Evolutionary conservation across 345 rosid species (phyloP).

Genomic region (Boechera divaricarpa): DNA sequence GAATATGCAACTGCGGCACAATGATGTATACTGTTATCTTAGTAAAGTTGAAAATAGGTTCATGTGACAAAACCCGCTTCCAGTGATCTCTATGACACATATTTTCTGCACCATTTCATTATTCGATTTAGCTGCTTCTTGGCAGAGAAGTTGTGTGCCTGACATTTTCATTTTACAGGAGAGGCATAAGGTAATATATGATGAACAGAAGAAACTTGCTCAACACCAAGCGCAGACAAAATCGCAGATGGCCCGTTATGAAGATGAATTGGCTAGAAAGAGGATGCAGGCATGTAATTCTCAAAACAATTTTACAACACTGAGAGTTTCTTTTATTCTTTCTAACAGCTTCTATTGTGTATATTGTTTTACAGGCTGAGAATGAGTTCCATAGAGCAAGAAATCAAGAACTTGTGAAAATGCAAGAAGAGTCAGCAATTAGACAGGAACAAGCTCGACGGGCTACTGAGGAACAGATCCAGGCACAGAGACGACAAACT

Average conservation of each 20-base stretch:
- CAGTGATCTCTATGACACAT: slow-evolving; percentile 25
- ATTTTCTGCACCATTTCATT: slow-evolving; percentile 20
- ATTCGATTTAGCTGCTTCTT: slow-evolving; percentile 14
- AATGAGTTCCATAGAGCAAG: slow-evolving; percentile 86
- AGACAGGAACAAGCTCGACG: slow-evolving; percentile 95
- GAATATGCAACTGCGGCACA: background rate
- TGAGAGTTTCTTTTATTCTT: slow-evolving; percentile 10
- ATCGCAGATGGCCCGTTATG: slow-evolving; percentile 98
- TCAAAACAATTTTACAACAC: background rate
- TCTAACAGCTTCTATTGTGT: slow-evolving; percentile 22
- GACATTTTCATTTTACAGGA: slow-evolving; percentile 63
- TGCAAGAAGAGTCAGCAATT: slow-evolving; percentile 91
- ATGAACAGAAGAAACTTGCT: slow-evolving; percentile 87
- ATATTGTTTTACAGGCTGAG: slow-evolving; percentile 65
- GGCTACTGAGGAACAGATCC: slow-evolving; percentile 98
- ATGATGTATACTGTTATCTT: background rate
- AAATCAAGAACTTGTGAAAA: slow-evolving; percentile 94
- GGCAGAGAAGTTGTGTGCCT: slow-evolving; percentile 24
- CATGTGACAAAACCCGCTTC: slow-evolving; percentile 13
- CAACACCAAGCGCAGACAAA: slow-evolving; percentile 96
- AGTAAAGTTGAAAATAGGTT: slow-evolving; percentile 7
- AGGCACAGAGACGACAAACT: slow-evolving; percentile 88
- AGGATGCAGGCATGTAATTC: slow-evolving; percentile 86
- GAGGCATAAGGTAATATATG: slow-evolving; percentile 84
- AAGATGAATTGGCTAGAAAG: slow-evolving; percentile 93